Base-by-base conservation (phyloP, 2,329 filamentous ascomycete species). In the Trematosphaeria pertusa region DNA sequence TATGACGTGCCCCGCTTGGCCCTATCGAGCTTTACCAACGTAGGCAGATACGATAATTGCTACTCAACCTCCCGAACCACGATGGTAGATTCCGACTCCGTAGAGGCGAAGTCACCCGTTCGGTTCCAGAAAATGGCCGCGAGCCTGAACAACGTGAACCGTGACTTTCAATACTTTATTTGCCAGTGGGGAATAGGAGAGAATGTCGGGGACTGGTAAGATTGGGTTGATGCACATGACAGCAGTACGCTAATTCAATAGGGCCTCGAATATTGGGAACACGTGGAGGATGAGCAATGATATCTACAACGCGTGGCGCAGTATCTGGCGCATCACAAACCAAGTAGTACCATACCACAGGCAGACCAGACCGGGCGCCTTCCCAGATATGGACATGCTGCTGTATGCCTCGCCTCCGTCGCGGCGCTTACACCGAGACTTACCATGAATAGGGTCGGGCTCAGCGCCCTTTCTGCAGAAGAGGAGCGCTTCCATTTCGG, bases 401-500 rank as follows among this genome's bases (percentile, higher is more conserved):
- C 72, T 75, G 59, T 62, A 47, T 8, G 26, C 21, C 22, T 22
- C 5, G 34, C 21, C 20, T 11, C 32, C 7, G 7, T 4, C 12
- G n/a, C 24, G n/a, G 19, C 8, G 12, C 18, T 30, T 22, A 33
- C 12, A 24, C n/a, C 14, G 21, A 22, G 31, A 14, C 47, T 54
- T 10, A 59, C 15, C 14, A 11, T 26, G 8, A 9, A 7, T 21
- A 61, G 56, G 17, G 54, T 77, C 15, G 74, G 74, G 2, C 69
- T 68, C 10, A 62, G 66, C n/a, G 64, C 58, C 6, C 71, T 75
- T 3, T 65, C 61, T 0, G 48, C 52, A 20, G 61, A 67, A 32
- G 64, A 78, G 56, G 71, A 76, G 56, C 68, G 71, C 41, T 73
- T 74, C 17, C 76, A 78, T 50, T 76, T 78, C 37, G 64, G 74